These are phyloP conservation scores for Tranzscheliella williamsii DNA, from an alignment of 1,284 basidiomycete species.

Conservation along the genomic window DNA sequence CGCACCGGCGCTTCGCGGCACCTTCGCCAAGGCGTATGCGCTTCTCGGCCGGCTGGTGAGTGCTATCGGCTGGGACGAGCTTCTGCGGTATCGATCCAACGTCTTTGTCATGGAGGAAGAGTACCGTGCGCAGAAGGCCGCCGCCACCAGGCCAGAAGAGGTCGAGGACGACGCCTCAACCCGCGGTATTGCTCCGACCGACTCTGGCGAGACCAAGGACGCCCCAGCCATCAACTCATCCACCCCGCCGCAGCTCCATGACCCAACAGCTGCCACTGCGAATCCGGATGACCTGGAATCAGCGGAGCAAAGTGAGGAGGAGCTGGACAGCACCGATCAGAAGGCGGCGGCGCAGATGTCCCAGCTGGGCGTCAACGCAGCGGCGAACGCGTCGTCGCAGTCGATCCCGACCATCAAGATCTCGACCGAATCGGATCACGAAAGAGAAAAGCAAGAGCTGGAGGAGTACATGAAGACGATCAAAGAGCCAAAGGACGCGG, in stretches of 20 bases:
- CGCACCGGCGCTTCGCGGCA: slow-evolving; percentile 88
- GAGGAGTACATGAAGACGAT: slow-evolving; percentile 55
- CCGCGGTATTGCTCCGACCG: neutral
- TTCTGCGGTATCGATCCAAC: slow-evolving; percentile 85
- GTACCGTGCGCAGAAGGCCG: slow-evolving; percentile 71
- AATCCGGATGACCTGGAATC: slow-evolving; percentile 1
- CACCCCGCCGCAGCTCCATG: slow-evolving; percentile 20
- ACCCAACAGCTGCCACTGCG: slow-evolving; percentile 1
- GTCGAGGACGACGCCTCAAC: neutral
- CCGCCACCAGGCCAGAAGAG: slow-evolving; percentile 12
- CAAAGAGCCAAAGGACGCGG: slow-evolving; percentile 16
- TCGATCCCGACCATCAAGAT: slow-evolving; percentile 84
- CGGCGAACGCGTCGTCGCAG: slow-evolving; percentile 49
- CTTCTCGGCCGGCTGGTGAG: slow-evolving; percentile 86
- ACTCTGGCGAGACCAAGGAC: neutral
- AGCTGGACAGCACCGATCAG: slow-evolving; percentile 19
- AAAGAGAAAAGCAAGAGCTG: slow-evolving; percentile 63
- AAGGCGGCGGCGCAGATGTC: slow-evolving; percentile 3
- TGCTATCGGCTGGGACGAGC: slow-evolving; percentile 97
- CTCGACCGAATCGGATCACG: slow-evolving; percentile 76
- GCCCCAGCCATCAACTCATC: slow-evolving; percentile 23
- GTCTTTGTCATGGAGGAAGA: slow-evolving; percentile 99
- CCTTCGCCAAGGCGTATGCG: slow-evolving; percentile 91
- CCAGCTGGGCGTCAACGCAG: slow-evolving; percentile 38
- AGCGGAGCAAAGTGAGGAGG: slow-evolving; percentile 20